Percentiles rank a stretch among this genome's conserved stretches.
phyloP scores from a whole-genome alignment of 2,329 filamentous ascomycete genomes.

The Stagonosporopsis vannaccii region DNA sequence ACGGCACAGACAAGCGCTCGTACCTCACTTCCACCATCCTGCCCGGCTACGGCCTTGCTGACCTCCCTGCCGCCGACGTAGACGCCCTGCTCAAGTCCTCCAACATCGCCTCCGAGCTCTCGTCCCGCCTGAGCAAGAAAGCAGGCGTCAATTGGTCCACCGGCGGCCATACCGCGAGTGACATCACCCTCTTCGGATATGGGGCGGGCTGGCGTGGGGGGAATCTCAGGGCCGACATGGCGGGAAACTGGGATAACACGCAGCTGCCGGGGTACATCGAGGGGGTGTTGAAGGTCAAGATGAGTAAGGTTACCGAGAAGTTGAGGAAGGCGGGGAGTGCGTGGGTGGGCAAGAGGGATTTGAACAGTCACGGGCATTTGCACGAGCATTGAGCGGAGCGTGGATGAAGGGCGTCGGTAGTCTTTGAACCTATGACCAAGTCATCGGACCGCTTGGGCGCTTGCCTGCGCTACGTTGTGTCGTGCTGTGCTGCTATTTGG shows the following conservation, averaged over 20 bases:
- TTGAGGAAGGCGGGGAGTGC: constrained; percentile 22
- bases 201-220: constrained; percentile 28
- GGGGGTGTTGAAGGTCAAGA: constrained; percentile 25
- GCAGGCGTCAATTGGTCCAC: constrained; percentile 49
- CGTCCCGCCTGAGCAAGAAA: constrained; percentile 38
- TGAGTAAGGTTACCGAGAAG: constrained; percentile 29
- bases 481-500: too few relatives aligned
- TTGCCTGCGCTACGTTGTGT: too few relatives aligned
- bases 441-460: too few relatives aligned
- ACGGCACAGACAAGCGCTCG: constrained; percentile 39
- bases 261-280: constrained; percentile 31
- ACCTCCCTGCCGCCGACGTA: constrained; percentile 30
- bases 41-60: constrained; percentile 40
- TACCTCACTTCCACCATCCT: constrained; percentile 37
- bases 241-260: constrained; percentile 35
- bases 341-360: constrained; percentile 23
- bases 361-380: constrained; percentile 10
- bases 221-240: constrained; percentile 29
- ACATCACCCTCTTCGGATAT: constrained; percentile 50
- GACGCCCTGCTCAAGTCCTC: constrained; percentile 38
- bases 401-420: too few relatives aligned
- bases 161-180: constrained; percentile 48
- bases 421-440: too few relatives aligned
- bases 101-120: constrained; percentile 38
- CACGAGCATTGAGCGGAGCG: constrained; percentile 15